Evolutionary conservation across 805 yeast species (phyloP).

Genomic region (Lipomyces spencermartinsiae): DNA sequence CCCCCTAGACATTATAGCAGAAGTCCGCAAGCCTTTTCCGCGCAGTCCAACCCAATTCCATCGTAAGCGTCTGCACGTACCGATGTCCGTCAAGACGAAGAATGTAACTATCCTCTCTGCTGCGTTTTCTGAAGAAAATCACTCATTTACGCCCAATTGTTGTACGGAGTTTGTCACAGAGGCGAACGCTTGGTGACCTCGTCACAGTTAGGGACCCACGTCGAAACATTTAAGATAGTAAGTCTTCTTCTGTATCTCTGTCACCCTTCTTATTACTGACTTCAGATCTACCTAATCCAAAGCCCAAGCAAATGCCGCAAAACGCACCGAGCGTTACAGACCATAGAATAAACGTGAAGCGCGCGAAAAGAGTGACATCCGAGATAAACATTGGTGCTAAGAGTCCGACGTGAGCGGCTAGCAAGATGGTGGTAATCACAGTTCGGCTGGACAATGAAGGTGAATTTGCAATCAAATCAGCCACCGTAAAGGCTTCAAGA

Average conservation of each 20-base stretch:
- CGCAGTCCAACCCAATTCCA: too few species aligned
- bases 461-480: not conserved
- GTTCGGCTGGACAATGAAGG: slow-evolving; percentile 1
- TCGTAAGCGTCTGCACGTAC: too few species aligned
- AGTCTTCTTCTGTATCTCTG: not conserved
- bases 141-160: too few species aligned
- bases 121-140: too few species aligned
- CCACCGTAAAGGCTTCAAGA: not conserved
- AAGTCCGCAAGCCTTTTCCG: too few species aligned
- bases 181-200: too few species aligned
- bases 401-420: not conserved
- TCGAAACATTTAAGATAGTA: too few species aligned
- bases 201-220: too few species aligned
- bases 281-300: not conserved
- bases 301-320: not conserved
- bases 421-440: not conserved
- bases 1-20: too few species aligned
- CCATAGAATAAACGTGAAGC: not conserved
- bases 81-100: too few species aligned
- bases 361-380: not conserved
- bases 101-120: too few species aligned
- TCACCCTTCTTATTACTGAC: not conserved
- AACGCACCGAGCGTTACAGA: not conserved
- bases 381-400: not conserved
- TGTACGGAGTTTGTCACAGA: too few species aligned